Evolutionary conservation across 768 basidiomycete species (phyloP).

Genomic region (Amanita polypyramis): DNA sequence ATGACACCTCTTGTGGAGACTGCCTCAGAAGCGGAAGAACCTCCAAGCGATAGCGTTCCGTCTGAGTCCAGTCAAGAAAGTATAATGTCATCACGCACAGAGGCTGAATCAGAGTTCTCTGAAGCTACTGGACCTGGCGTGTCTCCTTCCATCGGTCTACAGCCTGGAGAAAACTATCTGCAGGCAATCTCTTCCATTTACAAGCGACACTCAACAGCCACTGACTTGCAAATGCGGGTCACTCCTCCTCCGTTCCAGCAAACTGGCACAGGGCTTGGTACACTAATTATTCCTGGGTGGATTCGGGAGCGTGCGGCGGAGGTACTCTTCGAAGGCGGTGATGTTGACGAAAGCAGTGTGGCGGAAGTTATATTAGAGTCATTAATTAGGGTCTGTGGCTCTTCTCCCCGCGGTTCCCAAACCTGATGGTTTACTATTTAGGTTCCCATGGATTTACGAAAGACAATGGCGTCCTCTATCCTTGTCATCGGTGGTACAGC

Average conservation of each 20-base stretch:
- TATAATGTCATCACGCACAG: conserved; percentile 34
- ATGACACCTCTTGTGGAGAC: conserved; percentile 18
- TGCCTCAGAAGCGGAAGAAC: conserved; percentile 24
- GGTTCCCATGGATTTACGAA: conserved; percentile 87
- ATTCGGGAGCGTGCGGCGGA: conserved; percentile 87
- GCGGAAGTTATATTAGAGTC: conserved; percentile 75
- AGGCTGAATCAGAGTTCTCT: conserved; percentile 48
- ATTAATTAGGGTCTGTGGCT: conserved; percentile 57
- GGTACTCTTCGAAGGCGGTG: conserved; percentile 81
- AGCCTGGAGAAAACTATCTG: conserved; percentile 27
- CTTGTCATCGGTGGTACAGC: conserved; percentile 83
- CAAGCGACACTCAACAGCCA: conserved; percentile 67
- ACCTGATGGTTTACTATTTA: conserved; percentile 19
- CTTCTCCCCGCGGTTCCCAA: background rate
- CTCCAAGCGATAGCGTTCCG: conserved; percentile 40
- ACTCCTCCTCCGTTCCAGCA: conserved; percentile 57
- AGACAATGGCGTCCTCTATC: conserved; percentile 74
- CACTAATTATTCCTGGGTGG: conserved; percentile 88
- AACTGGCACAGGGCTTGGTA: conserved; percentile 64
- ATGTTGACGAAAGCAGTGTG: conserved; percentile 78
- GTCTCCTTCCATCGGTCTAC: conserved; percentile 10
- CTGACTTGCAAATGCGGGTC: conserved; percentile 60
- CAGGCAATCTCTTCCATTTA: conserved; percentile 65
- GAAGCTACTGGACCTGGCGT: conserved; percentile 35
- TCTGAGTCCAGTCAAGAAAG: conserved; percentile 57